These are phyloP conservation scores for Diaporthe eres DNA, from an alignment of 2,329 filamentous ascomycete genomes.

Conservation along the genomic window DNA sequence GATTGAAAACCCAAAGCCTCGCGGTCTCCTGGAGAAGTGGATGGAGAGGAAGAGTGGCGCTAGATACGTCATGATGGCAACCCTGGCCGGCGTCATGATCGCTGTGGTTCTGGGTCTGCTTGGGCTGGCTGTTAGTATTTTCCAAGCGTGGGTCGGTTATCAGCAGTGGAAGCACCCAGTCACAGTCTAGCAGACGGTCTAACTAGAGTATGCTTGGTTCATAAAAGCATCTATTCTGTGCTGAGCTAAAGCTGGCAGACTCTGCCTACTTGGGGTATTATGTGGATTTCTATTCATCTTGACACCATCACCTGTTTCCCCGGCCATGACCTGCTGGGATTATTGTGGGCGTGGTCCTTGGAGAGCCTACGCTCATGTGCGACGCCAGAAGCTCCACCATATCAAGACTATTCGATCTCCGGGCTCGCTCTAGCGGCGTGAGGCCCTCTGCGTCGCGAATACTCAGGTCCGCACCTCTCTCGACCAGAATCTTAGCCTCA, in stretches of 20 bases:
- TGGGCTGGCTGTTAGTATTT: constrained; percentile 39
- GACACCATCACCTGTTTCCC: background rate
- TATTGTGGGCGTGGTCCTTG: background rate
- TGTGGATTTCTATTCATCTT: background rate
- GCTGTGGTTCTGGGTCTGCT: constrained; percentile 42
- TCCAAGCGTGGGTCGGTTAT: constrained; percentile 42
- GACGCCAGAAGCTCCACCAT: constrained; percentile 22
- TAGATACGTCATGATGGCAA: constrained; percentile 44
- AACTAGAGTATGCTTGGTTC: background rate
- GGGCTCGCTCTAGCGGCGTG: constrained; percentile 2
- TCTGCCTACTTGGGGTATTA: background rate
- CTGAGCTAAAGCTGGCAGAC: background rate
- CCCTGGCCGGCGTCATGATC: constrained; percentile 40
- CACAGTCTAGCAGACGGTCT: background rate
- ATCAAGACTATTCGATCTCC: constrained; percentile 11
- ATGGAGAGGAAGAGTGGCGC: constrained; percentile 43
- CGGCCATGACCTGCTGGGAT: background rate
- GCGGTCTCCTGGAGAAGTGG: constrained; percentile 39
- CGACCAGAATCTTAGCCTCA: background rate
- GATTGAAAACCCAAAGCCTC: constrained; percentile 43
- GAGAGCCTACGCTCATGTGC: background rate
- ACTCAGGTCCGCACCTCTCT: background rate
- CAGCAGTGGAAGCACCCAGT: constrained; percentile 33
- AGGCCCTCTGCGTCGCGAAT: constrained; percentile 1
- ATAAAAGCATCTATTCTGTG: background rate